Conservation (phyloP, 1,284 basidiomycete species). For the Leccinum ponderosum region DNA sequence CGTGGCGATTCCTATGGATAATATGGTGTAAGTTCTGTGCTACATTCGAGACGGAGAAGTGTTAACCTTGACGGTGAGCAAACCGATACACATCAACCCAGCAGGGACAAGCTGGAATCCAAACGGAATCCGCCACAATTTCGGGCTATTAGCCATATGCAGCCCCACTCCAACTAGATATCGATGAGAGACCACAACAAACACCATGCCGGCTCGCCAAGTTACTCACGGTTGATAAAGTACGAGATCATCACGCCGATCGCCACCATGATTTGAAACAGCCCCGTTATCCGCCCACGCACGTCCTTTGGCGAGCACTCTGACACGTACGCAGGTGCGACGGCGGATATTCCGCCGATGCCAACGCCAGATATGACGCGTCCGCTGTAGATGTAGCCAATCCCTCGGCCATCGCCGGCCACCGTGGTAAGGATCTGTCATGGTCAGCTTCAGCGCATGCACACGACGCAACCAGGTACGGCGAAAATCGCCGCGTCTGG, state of each 20-base stretch:
- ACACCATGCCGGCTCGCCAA: background rate
- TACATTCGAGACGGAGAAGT: constrained; percentile 20
- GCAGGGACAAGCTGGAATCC: constrained; percentile 77
- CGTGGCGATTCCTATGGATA: constrained; percentile 63
- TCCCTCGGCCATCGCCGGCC: constrained; percentile 53
- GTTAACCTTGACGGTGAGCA: constrained; percentile 64
- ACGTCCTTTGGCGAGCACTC: constrained; percentile 79
- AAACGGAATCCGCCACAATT: constrained; percentile 74
- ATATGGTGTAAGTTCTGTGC: constrained; percentile 15
- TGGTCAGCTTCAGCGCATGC: background rate
- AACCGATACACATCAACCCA: constrained; percentile 72
- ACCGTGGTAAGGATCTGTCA: constrained; percentile 58
- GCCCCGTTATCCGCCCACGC: constrained; percentile 68
- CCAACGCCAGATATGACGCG: constrained; percentile 66
- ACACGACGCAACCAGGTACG: background rate
- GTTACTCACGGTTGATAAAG: constrained; percentile 66
- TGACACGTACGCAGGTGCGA: constrained; percentile 75
- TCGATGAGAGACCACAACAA: background rate
- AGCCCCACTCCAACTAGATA: constrained; percentile 58
- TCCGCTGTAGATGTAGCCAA: constrained; percentile 72
- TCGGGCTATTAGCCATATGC: constrained; percentile 47
- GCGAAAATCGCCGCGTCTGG: background rate
- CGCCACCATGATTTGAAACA: constrained; percentile 84
- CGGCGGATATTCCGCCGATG: constrained; percentile 59
- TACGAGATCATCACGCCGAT: constrained; percentile 77